These are phyloP conservation scores for Arachis stenosperma DNA, from an alignment of 306 rosid genomes.

Conservation along the genomic window DNA sequence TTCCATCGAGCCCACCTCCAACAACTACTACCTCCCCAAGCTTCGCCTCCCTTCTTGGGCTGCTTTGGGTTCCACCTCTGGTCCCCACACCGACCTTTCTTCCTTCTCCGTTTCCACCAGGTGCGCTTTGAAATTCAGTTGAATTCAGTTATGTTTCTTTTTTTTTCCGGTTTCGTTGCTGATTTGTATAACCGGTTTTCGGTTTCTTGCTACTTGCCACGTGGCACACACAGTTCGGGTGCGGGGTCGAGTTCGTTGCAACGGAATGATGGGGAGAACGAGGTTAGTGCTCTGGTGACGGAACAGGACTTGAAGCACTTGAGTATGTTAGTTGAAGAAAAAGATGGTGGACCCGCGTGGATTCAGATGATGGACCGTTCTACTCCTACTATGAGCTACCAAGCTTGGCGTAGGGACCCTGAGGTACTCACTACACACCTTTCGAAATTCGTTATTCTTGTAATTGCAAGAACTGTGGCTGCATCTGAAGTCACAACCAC, in stretches of 20 bases:
- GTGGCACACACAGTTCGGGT: slow-evolving; percentile 2
- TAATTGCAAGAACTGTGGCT: neutral
- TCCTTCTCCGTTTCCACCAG: slow-evolving; percentile 40
- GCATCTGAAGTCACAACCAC: too few species aligned
- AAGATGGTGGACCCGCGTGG: slow-evolving; percentile 91
- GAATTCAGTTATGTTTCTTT: neutral
- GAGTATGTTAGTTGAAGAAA: slow-evolving; percentile 50
- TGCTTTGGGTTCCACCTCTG: slow-evolving; percentile 12
- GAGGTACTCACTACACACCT: slow-evolving; percentile 29
- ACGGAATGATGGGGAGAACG: slow-evolving; percentile 45
- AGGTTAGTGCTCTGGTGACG: slow-evolving; percentile 39
- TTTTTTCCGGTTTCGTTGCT: neutral
- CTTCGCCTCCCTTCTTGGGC: slow-evolving; percentile 48
- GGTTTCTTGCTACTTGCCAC: neutral
- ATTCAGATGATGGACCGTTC: slow-evolving; percentile 95
- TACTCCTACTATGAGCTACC: slow-evolving; percentile 69
- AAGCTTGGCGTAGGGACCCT: slow-evolving; percentile 67
- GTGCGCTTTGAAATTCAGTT: slow-evolving; percentile 32
- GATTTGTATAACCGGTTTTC: neutral
- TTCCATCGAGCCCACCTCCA: slow-evolving; percentile 36
- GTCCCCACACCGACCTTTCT: neutral
- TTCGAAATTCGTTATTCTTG: too few species aligned
- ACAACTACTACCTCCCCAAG: slow-evolving; percentile 39
- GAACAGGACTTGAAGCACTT: slow-evolving; percentile 56
- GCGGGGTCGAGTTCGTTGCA: slow-evolving; percentile 42